Evolutionary conservation across 2,329 filamentous ascomycete genomes (phyloP).

Genomic region (Cladosporium sp.): DNA sequence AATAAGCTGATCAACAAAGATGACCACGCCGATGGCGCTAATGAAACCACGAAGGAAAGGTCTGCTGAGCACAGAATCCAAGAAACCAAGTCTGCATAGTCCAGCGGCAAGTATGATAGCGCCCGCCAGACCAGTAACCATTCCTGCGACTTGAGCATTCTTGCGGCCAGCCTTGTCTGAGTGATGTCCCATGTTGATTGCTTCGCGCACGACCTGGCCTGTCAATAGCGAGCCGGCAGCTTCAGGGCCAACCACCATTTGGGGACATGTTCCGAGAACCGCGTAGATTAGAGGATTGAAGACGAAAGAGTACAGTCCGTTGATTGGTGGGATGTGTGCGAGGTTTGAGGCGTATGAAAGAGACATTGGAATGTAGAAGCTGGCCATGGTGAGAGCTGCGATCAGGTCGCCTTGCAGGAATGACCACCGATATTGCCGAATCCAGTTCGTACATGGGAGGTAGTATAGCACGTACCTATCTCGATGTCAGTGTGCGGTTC

Average conservation of each 20-base stretch:
- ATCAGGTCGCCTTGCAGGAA: conserved; percentile 83
- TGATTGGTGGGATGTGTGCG: conserved; percentile 86
- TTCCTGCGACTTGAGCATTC: conserved; percentile 79
- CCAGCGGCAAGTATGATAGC: conserved; percentile 85
- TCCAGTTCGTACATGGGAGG: conserved; percentile 85
- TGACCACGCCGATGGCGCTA: conserved; percentile 93
- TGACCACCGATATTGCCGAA: conserved; percentile 75
- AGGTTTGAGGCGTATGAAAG: conserved; percentile 90
- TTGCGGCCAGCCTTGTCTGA: conserved; percentile 63
- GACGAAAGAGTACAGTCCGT: conserved; percentile 89
- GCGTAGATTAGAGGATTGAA: conserved; percentile 91
- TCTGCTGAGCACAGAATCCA: conserved; percentile 89
- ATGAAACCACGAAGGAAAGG: conserved; percentile 95
- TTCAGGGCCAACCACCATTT: conserved; percentile 92
- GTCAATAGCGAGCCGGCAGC: conserved; percentile 88
- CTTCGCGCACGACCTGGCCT: conserved; percentile 77
- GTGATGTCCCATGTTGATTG: conserved; percentile 64
- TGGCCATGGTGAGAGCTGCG: conserved; percentile 91
- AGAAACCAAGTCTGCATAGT: conserved; percentile 77
- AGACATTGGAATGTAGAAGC: conserved; percentile 96
- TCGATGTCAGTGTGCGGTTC: not conserved
- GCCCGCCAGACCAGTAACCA: conserved; percentile 83
- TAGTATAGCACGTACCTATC: conserved; percentile 86
- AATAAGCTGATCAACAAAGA: conserved; percentile 89
- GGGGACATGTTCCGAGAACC: conserved; percentile 82